Evolutionary conservation across 768 basidiomycete genomes (phyloP), one percentile per base, ranked within the genome.

Genomic region (Pilatotrama ljubarskyi): DNA sequence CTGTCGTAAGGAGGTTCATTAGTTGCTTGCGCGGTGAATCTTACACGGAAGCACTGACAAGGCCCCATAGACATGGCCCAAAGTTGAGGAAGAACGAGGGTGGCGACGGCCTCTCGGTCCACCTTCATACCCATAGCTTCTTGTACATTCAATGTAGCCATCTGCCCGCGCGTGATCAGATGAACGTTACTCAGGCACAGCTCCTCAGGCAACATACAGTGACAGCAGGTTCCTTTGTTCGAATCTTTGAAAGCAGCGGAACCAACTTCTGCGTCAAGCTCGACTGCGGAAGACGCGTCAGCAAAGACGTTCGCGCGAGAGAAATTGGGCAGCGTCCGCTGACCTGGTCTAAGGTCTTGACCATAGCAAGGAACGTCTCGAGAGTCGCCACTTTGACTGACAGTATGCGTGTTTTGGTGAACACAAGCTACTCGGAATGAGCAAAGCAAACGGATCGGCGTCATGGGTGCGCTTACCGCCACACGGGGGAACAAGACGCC

Each of bases 1-100:
- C 90, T 91, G 63, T 29, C 42, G n/a, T 36, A 61, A 26, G 38
- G 5, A 20, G 17, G 20, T n/a, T 40, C 44, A 36, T 38, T 58
- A 40, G n/a, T 40, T 14, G 38, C 6, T 20, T 44, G 25, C 36
- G 20, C 26, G 41, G 42, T 14, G 42, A 46, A 9, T 22, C 11
- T 29, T 7, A 32, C 10, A n/a, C n/a, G n/a, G 7, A 25, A 14
- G 15, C 24, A 81, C 90, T 68, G 69, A 93, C 93, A 71, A 55
- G 95, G 95, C 24, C 94, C 95, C 78, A 98, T 96, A 3, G 91
- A 95, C 95, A 99, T 98, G 3, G 89, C 80, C 97, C 97, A 99
- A 8, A 76, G 66, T 61, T 87, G 85, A 8, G 85, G 85, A 5
- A 87, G 72, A 2, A 87, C 83, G 15, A 84, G 70, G 0, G 82